These are phyloP conservation scores for Aspergillus pseudotamarii DNA, from an alignment of 2,329 filamentous ascomycete genomes.

Conservation along the genomic window DNA sequence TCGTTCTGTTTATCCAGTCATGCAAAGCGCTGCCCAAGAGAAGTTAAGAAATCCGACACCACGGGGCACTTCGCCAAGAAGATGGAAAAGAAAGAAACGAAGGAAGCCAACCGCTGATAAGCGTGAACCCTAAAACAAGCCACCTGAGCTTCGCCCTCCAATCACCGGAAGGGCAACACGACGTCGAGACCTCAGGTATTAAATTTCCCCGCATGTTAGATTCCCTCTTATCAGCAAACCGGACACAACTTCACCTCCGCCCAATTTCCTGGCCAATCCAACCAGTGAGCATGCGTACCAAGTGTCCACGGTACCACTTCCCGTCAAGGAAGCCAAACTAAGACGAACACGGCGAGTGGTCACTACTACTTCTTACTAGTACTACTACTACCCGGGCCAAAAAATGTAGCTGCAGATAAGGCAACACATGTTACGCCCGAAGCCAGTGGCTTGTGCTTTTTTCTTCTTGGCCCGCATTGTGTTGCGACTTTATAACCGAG, in stretches of 20 bases:
- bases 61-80: neutral
- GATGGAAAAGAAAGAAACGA: neutral
- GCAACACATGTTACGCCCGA: neutral
- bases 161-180: neutral
- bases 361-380: neutral
- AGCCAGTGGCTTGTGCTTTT: neutral
- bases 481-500: neutral
- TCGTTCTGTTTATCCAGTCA: neutral
- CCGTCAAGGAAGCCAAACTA: neutral
- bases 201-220: neutral
- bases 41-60: neutral
- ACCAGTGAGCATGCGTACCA: neutral
- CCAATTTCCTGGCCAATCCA: neutral
- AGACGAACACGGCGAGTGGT: neutral
- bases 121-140: slow-evolving; percentile 1
- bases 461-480: neutral
- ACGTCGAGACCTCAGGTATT: neutral
- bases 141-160: neutral
- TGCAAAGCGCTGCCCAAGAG: no score
- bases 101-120: slow-evolving; percentile 2
- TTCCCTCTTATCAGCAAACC: neutral
- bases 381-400: no score
- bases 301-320: neutral
- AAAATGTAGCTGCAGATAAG: neutral
- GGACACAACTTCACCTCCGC: neutral